Evolutionary conservation across 2,329 filamentous ascomycete genomes (phyloP).

Genomic region (Cercospora sp.): DNA sequence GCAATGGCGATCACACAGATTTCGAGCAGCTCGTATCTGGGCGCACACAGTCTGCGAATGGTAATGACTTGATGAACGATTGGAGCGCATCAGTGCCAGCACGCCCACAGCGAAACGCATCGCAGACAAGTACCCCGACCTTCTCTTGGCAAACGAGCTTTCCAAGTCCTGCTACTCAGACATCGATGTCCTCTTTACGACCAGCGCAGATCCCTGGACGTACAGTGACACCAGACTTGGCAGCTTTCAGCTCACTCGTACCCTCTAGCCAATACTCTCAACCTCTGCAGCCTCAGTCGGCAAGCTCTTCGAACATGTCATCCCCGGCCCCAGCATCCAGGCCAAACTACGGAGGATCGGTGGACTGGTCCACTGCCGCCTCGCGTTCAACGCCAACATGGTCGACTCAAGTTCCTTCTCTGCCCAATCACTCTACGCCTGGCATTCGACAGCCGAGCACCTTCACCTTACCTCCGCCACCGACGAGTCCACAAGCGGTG

Average conservation of each 20-base stretch:
- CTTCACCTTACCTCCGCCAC: constrained; percentile 35
- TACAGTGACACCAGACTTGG: constrained; percentile 42
- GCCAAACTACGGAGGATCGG: not conserved
- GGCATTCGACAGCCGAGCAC: constrained; percentile 1
- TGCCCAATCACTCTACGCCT: not conserved
- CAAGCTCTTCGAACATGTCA: constrained; percentile 35
- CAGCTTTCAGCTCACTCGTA: constrained; percentile 39
- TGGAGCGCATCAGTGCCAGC: constrained; percentile 43
- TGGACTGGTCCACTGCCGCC: constrained; percentile 16
- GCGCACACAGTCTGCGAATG: constrained; percentile 48
- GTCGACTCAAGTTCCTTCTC: constrained; percentile 30
- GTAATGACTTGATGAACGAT: constrained; percentile 46
- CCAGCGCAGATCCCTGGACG: constrained; percentile 24
- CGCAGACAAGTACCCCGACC: constrained; percentile 36
- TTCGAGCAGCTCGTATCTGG: constrained; percentile 92
- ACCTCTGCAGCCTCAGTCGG: constrained; percentile 42
- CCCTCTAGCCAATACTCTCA: constrained; percentile 44
- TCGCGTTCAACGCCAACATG: constrained; percentile 5
- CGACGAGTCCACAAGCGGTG: constrained; percentile 39
- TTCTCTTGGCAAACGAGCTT: constrained; percentile 50
- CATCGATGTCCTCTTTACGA: constrained; percentile 20
- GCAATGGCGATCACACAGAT: constrained; percentile 65
- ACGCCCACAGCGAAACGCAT: constrained; percentile 1
- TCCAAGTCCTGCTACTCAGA: not conserved
- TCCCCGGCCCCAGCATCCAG: constrained; percentile 8